Evolutionary conservation across 768 basidiomycete species (phyloP).

Genomic region (Suillus plorans): DNA sequence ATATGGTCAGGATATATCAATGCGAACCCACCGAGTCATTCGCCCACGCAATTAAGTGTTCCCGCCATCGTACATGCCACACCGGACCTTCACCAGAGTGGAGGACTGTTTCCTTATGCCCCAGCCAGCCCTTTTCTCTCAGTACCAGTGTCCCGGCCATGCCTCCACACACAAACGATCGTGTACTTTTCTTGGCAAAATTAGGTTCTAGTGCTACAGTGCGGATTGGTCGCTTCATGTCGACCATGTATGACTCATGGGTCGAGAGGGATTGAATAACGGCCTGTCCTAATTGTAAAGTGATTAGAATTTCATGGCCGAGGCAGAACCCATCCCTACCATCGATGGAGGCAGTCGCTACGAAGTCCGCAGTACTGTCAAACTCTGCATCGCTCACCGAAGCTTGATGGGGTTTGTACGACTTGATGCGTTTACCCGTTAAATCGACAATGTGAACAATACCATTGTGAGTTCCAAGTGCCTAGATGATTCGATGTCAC

Average conservation of each 20-base stretch:
- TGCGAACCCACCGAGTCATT: slow-evolving; percentile 74
- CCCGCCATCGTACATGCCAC: slow-evolving; percentile 88
- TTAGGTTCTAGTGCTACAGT: slow-evolving; percentile 88
- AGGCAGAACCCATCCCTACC: slow-evolving; percentile 49
- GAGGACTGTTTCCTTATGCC: slow-evolving; percentile 85
- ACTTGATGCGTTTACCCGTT: slow-evolving; percentile 79
- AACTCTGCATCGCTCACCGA: slow-evolving; percentile 84
- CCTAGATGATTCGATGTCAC: slow-evolving; percentile 43
- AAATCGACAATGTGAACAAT: slow-evolving; percentile 85
- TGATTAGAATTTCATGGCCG: neutral
- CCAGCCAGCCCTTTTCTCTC: slow-evolving; percentile 95
- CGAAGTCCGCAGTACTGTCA: slow-evolving; percentile 83
- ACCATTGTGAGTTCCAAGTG: slow-evolving; percentile 91
- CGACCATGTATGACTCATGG: slow-evolving; percentile 79
- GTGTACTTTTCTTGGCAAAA: slow-evolving; percentile 74
- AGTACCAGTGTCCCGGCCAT: slow-evolving; percentile 85
- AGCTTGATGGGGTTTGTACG: slow-evolving; percentile 87
- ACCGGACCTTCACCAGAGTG: slow-evolving; percentile 91
- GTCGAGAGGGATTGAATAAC: slow-evolving; percentile 81
- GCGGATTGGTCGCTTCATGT: slow-evolving; percentile 91
- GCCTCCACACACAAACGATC: slow-evolving; percentile 89
- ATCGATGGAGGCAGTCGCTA: slow-evolving; percentile 91
- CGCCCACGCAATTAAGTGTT: slow-evolving; percentile 90
- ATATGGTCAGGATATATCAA: neutral
- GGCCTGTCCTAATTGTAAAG: slow-evolving; percentile 69